Evolutionary conservation across 768 basidiomycete species (phyloP).

Genomic region (Auriscalpium microsporum): DNA sequence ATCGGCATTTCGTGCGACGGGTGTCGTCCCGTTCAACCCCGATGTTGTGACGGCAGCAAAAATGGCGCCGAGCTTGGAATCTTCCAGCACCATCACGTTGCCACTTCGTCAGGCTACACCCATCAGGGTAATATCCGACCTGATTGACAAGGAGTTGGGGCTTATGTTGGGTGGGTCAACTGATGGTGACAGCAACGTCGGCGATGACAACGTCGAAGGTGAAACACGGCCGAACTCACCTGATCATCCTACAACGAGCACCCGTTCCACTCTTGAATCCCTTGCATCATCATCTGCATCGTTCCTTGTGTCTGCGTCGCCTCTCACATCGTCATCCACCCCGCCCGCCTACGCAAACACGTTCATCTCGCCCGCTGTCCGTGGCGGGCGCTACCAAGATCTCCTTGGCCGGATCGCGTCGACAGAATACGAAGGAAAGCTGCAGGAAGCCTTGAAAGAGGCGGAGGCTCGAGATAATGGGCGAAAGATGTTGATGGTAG

Average conservation of each 20-base stretch:
- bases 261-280: not conserved
- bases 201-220: not conserved
- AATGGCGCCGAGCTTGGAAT: constrained; percentile 29
- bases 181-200: no score
- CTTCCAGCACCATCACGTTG: constrained; percentile 15
- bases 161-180: no score
- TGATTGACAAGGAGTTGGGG: not conserved
- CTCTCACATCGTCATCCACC: not conserved
- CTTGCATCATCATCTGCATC: not conserved
- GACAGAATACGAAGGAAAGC: not conserved
- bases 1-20: constrained; percentile 21
- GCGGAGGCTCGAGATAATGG: not conserved
- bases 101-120: constrained; percentile 22
- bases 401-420: not conserved
- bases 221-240: not conserved
- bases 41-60: constrained; percentile 23
- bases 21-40: constrained; percentile 30
- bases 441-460: not conserved
- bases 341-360: not conserved
- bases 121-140: constrained; percentile 2
- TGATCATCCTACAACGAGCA: no score
- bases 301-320: not conserved
- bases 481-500: not conserved
- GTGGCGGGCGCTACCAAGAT: not conserved
- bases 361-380: not conserved